Percentiles rank a stretch among this genome's conserved stretches.
These are phyloP conservation scores for Prunella vulgaris DNA, from an alignment of 257 asterid genomes.

Conservation along the genomic window DNA sequence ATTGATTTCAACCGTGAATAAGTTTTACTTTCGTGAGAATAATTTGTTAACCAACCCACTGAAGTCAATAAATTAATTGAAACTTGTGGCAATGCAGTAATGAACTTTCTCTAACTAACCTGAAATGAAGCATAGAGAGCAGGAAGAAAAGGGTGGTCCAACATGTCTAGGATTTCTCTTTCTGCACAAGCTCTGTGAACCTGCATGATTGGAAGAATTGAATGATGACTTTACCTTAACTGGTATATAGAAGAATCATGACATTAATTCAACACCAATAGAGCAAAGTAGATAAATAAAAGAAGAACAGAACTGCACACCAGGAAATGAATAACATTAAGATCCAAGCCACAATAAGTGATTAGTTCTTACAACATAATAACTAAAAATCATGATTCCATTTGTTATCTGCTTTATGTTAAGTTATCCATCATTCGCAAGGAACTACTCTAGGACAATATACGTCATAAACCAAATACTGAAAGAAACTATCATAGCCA, in stretches of 20 bases:
- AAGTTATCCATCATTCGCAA: neutral
- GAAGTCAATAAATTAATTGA: neutral
- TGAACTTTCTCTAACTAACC: conserved; percentile 35
- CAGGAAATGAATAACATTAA: neutral
- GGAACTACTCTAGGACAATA: neutral
- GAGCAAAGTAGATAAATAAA: neutral
- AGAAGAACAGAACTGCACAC: neutral
- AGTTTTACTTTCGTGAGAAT: neutral
- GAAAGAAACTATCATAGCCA: neutral
- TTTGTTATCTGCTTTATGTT: neutral
- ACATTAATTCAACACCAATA: neutral
- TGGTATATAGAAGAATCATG: neutral
- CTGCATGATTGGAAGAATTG: conserved; percentile 34
- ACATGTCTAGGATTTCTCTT: conserved; percentile 90
- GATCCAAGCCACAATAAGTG: neutral
- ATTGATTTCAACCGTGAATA: neutral
- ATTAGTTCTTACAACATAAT: neutral
- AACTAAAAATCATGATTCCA: neutral
- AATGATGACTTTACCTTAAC: neutral
- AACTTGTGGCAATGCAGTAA: neutral
- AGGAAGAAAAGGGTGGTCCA: conserved; percentile 99
- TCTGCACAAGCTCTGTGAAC: conserved; percentile 99
- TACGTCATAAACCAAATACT: neutral
- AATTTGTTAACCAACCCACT: neutral
- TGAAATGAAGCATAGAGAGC: conserved; percentile 98